Evolutionary conservation across 2,329 filamentous ascomycete species (phyloP), one percentile per base, ranked within the genome.

Genomic region (Beauveria brongniartii): DNA sequence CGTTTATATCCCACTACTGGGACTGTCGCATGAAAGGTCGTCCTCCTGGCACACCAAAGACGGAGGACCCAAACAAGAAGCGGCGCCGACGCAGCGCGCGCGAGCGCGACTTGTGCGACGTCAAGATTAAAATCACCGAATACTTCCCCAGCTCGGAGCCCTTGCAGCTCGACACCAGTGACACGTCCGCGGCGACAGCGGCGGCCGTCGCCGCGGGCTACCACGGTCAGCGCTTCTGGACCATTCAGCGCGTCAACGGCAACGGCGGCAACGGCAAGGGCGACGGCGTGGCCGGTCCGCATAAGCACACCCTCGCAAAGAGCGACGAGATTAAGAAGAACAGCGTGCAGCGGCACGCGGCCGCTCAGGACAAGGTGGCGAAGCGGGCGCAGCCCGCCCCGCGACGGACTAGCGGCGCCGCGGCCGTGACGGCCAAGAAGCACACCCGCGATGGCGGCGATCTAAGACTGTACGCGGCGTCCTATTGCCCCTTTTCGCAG

Each of bases 401-500:
- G 65, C 89, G 86, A 67, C 89, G 86, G 71, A 86, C 89, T 20
- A 90, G 88, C 2, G 91, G 90, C 10, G 73, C 80, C 59, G 91
- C 91, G 24, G 78, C 86, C 54, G 74, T 79, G 51, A 95, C 91
- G 2, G 87, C 83, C 8, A 84, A 85, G 69, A 86, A 82, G 58
- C 91, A 91, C 68, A 78, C 82, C n/a, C 83, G 83, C 63, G 88
- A 91, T 63, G 88, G 91, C 6, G 78, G 83, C 63, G 83, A 87
- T 8, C 73, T 95, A 55, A 92, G 91, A 72, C 77, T 96, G 2
- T 95, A 88, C 70, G 90, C 90, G 30, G 89, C 88, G 67, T 92
- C 89, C 71, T 94, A 92, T 72, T 95, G 91, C 69, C 91, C 91
- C 28, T 94, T 93, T 70, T 91, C 91, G 1, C 91, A 95, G 70